Conservation (phyloP, 1,284 basidiomycete species). For the Exobasidium cylindrosporum region DNA sequence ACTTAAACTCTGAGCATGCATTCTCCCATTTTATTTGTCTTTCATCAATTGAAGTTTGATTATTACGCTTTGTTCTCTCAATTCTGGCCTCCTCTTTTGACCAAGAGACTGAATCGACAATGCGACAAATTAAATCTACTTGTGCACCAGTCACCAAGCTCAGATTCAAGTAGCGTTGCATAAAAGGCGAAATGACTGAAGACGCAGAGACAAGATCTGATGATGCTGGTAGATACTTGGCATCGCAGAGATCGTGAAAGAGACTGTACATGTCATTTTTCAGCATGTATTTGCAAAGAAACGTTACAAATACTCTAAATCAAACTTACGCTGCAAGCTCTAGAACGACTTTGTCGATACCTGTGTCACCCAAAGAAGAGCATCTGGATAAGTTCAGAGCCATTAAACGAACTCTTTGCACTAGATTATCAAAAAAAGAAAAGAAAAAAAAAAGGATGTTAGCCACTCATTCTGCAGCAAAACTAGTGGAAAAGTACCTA, state of each 20-base stretch:
- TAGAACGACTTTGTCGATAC: constrained; percentile 67
- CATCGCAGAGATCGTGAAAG: constrained; percentile 82
- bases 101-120: constrained; percentile 82
- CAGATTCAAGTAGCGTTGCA: constrained; percentile 58
- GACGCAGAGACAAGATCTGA: constrained; percentile 2
- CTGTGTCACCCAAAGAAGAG: constrained; percentile 47
- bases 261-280: constrained; percentile 57
- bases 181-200: constrained; percentile 64
- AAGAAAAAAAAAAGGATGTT: too few species aligned
- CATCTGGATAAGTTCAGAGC: constrained; percentile 67
- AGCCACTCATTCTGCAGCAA: too few species aligned
- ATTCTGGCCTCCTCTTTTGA: constrained; percentile 66
- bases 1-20: constrained; percentile 75
- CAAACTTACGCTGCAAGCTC: constrained; percentile 69
- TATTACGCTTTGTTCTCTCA: constrained; percentile 41
- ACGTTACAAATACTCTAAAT: too few species aligned
- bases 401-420: constrained; percentile 74
- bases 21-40: constrained; percentile 65
- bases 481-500: background rate
- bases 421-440: too few species aligned
- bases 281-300: too few species aligned
- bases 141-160: constrained; percentile 19
- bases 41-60: constrained; percentile 32
- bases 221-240: constrained; percentile 68
- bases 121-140: constrained; percentile 55